Evolutionary conservation across 2,329 filamentous ascomycete genomes (phyloP), one percentile per base, ranked within the genome.

Genomic region (Penicillium psychrosexuale): DNA sequence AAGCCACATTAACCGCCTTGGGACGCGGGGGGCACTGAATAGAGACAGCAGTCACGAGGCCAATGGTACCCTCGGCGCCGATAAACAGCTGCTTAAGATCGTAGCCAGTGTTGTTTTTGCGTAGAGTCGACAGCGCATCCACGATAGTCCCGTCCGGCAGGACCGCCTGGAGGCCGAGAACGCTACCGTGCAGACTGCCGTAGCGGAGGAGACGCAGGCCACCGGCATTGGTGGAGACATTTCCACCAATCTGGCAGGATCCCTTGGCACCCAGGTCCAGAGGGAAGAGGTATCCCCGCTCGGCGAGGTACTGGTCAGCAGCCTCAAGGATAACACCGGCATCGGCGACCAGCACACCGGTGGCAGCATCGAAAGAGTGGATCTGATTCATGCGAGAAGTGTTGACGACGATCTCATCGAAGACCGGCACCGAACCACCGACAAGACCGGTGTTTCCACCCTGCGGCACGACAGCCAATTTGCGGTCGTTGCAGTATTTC

Each of bases 101-200:
- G 75, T 97, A 99, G 28, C 94, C 94, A 2, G 94, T 99, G 78
- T 99, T 99, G 81, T 99, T 97, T 81, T 99, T 99, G 63, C 94
- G 86, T 55, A 99, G 80, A 56, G 84, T 92, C 64, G 85, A 88
- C 31, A 99, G 84, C 66, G 97, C 91, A 66, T 97, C 86, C 43
- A 99, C 82, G 63, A 99, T 83, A 7, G 91, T 97, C 51, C 94
- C 94, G 69, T 99, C 90, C 0, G 94, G 90, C 38, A 99, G 80
- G 8, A 99, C 95, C 19, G 89, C 94, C 77, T 99, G 93, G 48
- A 99, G 81, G 27, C 94, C 94, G 15, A 99, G 81, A 1, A 97
- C 91, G 53, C 82, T 97, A 22, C 94, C 94, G 75, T 99, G 94
- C 61, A 99, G 79, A 72, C 90, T 96, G 48, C 94, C 94, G 72